These are phyloP conservation scores for Blumeriella jaapii DNA, from an alignment of 2,329 filamentous ascomycete species.

Conservation along the genomic window DNA sequence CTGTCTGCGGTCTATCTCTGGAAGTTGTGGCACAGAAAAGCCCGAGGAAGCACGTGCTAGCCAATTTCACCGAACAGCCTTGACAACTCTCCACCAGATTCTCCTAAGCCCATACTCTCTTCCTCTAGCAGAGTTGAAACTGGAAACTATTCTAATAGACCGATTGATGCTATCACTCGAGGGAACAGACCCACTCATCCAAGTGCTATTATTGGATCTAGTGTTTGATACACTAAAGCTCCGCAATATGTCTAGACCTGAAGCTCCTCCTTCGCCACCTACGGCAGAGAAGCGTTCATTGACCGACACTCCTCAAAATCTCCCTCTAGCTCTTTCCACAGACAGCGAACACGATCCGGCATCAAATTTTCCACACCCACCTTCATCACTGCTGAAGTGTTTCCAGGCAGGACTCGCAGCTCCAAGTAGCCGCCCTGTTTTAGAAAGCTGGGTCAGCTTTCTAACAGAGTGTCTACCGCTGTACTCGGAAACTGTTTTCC, in stretches of 20 bases:
- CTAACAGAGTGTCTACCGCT: slow-evolving; percentile 73
- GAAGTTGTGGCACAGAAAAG: slow-evolving; percentile 29
- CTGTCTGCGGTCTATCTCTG: slow-evolving; percentile 50
- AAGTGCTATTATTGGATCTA: slow-evolving; percentile 69
- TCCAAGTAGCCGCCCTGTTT: slow-evolving; percentile 56
- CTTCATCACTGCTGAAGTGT: slow-evolving; percentile 67
- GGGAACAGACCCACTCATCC: slow-evolving; percentile 56
- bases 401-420: slow-evolving; percentile 73
- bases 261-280: slow-evolving; percentile 17
- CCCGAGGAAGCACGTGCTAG: slow-evolving; percentile 40
- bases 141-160: slow-evolving; percentile 62
- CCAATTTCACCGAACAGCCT: slow-evolving; percentile 57
- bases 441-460: slow-evolving; percentile 89
- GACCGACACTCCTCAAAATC: slow-evolving; percentile 27
- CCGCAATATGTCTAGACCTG: slow-evolving; percentile 31
- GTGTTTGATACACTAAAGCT: slow-evolving; percentile 64
- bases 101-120: slow-evolving; percentile 51
- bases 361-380: slow-evolving; percentile 41
- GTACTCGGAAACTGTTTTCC: slow-evolving; percentile 76
- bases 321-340: slow-evolving; percentile 32
- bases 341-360: slow-evolving; percentile 32
- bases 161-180: slow-evolving; percentile 50
- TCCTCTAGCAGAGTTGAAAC: slow-evolving; percentile 47
- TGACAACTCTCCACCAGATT: slow-evolving; percentile 60
- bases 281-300: slow-evolving; percentile 20